phyloP scores from a whole-genome alignment of 352 stramenopile species.

The Pythium monospermum region DNA sequence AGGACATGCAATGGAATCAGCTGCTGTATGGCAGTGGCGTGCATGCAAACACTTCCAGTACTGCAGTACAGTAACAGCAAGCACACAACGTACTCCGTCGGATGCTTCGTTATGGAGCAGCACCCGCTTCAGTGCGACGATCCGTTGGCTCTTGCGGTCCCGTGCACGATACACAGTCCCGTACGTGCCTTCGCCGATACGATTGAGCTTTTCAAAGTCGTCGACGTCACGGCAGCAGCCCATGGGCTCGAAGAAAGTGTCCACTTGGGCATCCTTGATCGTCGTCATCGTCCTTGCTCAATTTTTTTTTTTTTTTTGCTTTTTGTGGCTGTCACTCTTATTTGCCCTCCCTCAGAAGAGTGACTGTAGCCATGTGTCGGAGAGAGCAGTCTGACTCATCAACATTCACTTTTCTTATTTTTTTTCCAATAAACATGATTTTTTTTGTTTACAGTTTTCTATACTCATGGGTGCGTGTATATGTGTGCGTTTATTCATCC shows the following conservation, averaged over 20 bases:
- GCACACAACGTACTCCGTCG: constrained; percentile 61
- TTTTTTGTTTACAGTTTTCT: background rate
- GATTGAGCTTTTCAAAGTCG: constrained; percentile 72
- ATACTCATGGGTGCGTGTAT: constrained; percentile 13
- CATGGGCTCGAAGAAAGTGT: constrained; percentile 40
- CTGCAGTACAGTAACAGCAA: background rate
- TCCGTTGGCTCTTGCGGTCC: constrained; percentile 50
- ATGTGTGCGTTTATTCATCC: constrained; percentile 26
- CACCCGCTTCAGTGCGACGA: constrained; percentile 90
- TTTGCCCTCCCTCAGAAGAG: background rate
- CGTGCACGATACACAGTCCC: constrained; percentile 88
- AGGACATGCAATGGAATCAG: too few relatives aligned
- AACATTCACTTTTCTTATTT: background rate
- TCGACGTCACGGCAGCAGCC: constrained; percentile 51
- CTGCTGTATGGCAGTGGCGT: too few relatives aligned
- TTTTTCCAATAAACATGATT: too few relatives aligned
- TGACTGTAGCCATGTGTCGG: background rate
- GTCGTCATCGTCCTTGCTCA: too few relatives aligned
- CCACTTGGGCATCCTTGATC: constrained; percentile 10
- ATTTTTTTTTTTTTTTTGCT: too few relatives aligned
- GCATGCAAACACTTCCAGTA: background rate
- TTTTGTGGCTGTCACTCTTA: too few relatives aligned
- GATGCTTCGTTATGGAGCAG: constrained; percentile 88
- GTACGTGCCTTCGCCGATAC: constrained; percentile 81
- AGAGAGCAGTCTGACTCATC: too few relatives aligned